Percentiles rank a stretch among this genome's conserved stretches.
Evolutionary conservation across 192 early-diverging fungal species (phyloP).

Genomic region (Piromyces sp.): DNA sequence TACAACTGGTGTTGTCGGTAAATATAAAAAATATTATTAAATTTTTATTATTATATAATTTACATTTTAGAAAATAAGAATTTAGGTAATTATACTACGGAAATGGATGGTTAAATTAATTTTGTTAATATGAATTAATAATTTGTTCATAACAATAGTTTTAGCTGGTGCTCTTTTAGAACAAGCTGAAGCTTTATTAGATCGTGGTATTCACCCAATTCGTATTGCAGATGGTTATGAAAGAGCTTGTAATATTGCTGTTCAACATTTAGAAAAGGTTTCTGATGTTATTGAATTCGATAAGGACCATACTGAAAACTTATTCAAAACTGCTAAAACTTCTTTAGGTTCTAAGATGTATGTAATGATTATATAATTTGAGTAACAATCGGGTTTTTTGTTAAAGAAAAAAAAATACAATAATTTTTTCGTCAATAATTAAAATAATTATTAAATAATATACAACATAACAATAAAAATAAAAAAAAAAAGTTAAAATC

Average conservation of each 20-base stretch:
- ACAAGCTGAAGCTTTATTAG: slow-evolving; percentile 85
- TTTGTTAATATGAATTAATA: no score
- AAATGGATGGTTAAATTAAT: no score
- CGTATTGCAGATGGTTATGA: slow-evolving; percentile 98
- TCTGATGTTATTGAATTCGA: slow-evolving; percentile 79
- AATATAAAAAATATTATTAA: slow-evolving; percentile 8
- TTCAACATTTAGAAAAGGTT: slow-evolving; percentile 74
- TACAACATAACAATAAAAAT: no score
- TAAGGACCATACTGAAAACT: slow-evolving; percentile 60
- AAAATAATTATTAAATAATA: no score
- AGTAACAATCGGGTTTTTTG: no score
- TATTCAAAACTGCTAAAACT: slow-evolving; percentile 91
- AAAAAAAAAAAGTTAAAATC: no score
- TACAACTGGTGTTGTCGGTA: slow-evolving; percentile 96
- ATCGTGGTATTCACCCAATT: slow-evolving; percentile 95
- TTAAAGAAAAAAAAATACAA: no score
- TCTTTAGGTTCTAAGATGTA: slow-evolving; percentile 96
- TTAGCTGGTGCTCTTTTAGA: slow-evolving; percentile 94
- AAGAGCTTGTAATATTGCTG: slow-evolving; percentile 84
- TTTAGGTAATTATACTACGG: no score
- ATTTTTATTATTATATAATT: no score
- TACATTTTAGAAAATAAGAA: no score
- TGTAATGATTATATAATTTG: not conserved
- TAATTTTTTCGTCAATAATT: no score
- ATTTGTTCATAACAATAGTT: slow-evolving; percentile 36